Base-by-base conservation (phyloP, 2,329 filamentous ascomycete genomes). In the Fusarium tanahbumbuense region DNA sequence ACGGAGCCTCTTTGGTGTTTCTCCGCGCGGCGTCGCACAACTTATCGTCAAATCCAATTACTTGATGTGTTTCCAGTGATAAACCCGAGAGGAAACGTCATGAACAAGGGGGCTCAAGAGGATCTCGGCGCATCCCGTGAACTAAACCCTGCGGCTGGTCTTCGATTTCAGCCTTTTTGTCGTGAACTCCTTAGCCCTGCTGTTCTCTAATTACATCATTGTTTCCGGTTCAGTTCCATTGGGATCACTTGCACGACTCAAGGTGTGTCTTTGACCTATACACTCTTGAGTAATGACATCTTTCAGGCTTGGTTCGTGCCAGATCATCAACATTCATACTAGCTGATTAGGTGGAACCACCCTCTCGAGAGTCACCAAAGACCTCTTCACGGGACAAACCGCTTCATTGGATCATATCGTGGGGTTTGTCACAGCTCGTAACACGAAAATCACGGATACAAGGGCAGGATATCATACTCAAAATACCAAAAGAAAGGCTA, bases 401-500 rank as follows among this genome's bases (percentile, higher is more conserved):
- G 8, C 41, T 50, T 32, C 30, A 11, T 12, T 34, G 10, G 15
- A 23, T 18, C 47, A n/a, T 7, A 16, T 9, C 12, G 32, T 4
- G 22, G 32, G 22, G n/a, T 8, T n/a, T 25, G 47, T 52, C 34
- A 65, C 55, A 34, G 22, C 28, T 12, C 40, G 49, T 23, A 22
- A 27, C 47, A 41, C 23, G n/a, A 47, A 54, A 57, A 40, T 57
- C 32, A 25, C 16, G 34, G 11, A 6, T 12, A 18, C 34, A 56
- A 62, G 20, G 22, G n/a, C 22, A 48, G 25, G n/a, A 18, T 49
- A 18, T 37, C 13, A 15, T 32, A 28, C 12, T 18, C 5, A 60
- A 49, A 44, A 25, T 27, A 66, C 56, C 52, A 63, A 72, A 67
- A 56, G 58, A 67, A 71, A 72, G 71, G 73, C 73, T 72, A 67